Base-by-base conservation (phyloP, 176 grass and related monocot genomes). In the Ananas comosus region DNA sequence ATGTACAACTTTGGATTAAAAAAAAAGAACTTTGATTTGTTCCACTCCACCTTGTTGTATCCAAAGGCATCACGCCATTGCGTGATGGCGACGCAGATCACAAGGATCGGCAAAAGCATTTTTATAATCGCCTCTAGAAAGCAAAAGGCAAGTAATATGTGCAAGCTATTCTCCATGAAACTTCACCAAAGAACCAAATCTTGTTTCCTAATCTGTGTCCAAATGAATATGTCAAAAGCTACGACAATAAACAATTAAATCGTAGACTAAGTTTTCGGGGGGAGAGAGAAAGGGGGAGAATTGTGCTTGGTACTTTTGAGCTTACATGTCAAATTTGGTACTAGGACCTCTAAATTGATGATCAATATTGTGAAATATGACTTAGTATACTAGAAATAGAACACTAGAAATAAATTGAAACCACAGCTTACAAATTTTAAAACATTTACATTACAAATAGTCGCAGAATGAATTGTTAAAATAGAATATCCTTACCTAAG, bases 71-170 rank as follows among this genome's bases (percentile, higher is more conserved):
- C 27, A 72, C 2, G 53, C 52, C 10, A 49, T 48, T 61, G 27
- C 53, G 7, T 1, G 53, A 61, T 61, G 11, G 11, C 5, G 13
- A 25, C 50, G 29, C 2, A 1, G 18, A 70, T 23, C 54, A 10
- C 13, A 23, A 72, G 12, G 14, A 73, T 8, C 14, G 13, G 16
- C n/a, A 59, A 48, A 10, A 49, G 1, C 7, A 19, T 23, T 73
- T 64, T 10, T 61, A 42, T 63, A 51, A 33, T 73, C 1, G 12
- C 56, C 25, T 73, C 64, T 47, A 49, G 59, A 50, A 64, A 73
- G 71, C 47, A 22, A 49, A 73, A 73, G 71, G 6, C 16, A 12
- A 14, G 10, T 23, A 49, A 72, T 61, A 11, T 13, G 23, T 48
- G 28, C 16, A 42, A 9, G 14, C 12, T 11, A 17, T 23, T 33